Base-by-base conservation (phyloP, 2,329 filamentous ascomycete genomes). In the Diaporthe citriasiana region DNA sequence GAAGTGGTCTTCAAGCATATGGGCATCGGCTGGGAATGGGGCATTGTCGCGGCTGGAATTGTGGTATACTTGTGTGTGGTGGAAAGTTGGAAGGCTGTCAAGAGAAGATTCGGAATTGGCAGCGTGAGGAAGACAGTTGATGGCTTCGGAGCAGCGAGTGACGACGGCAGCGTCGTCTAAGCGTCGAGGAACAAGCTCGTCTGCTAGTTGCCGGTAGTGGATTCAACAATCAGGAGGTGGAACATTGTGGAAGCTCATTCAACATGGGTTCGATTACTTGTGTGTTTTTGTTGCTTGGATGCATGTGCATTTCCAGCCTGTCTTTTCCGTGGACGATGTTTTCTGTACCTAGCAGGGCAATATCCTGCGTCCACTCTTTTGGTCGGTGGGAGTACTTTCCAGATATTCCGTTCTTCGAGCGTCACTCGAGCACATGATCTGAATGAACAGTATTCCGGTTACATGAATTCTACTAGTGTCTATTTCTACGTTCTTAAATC, bases 1-100 rank as follows among this genome's bases (percentile, higher is more conserved):
- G 86, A 85, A 0, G 82, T 84, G 3, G 92, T 94, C 2, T 94
- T 94, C 83, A 92, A 93, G 82, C 93, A 94, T 80, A 86, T 86
- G 56, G 89, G 88, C 0, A 91, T 94, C 72, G 87, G 84, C 2
- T 94, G 92, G 91, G 92, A 94, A 79, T 95, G 92, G 93, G 91
- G 88, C 1, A 85, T 94, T 2, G 92, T 94, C 0, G 85, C 89
- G 59, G 86, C 89, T 25, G 89, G 86, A 45, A 86, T 92, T 0
- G 81, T 88, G 1, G 80, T 89, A 12, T 95, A 94, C 81, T 84
- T 94, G 65, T 82, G 82, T 0, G 87, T 93, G 12, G 86, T 94
- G 3, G 93, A 95, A 83, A 78, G 79, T 0, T 95, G 92, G 92
- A 94, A 94, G 84, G 92, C 88, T 71, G 82, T 84, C 19, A 95